phyloP scores from a whole-genome alignment of 2,329 filamentous ascomycete species.

The Aspergillus fructus region DNA sequence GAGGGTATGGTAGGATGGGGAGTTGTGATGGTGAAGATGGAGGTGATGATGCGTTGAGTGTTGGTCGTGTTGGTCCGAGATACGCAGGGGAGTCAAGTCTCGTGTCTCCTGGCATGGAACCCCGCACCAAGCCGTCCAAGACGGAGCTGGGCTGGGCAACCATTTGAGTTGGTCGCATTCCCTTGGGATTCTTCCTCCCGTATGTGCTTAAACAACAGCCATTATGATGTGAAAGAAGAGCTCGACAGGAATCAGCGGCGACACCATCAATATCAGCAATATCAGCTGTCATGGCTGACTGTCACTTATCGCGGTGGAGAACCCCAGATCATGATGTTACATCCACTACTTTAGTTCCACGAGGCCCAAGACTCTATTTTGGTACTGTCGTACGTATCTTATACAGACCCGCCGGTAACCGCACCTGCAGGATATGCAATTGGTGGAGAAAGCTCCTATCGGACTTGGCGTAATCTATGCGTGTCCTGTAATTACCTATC shows the following conservation, averaged over 20 bases:
- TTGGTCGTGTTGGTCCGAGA: neutral
- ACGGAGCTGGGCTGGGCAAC: neutral
- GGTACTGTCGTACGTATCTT: neutral
- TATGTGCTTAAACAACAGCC: no score
- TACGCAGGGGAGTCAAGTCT: neutral
- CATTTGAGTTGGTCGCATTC: no score
- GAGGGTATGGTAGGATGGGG: no score
- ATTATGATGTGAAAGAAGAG: no score
- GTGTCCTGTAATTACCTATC: neutral
- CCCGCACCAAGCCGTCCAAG: neutral
- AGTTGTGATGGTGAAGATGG: neutral
- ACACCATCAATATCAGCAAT: no score
- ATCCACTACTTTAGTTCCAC: slow-evolving; percentile 1
- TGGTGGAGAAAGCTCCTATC: slow-evolving; percentile 5
- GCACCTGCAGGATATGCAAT: neutral
- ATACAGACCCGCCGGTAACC: slow-evolving; percentile 2
- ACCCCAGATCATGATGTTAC: slow-evolving; percentile 10
- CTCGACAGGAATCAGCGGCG: no score
- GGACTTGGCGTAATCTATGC: neutral
- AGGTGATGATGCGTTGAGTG: no score
- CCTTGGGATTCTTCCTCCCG: no score
- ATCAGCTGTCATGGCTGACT: neutral
- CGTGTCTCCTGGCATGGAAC: neutral
- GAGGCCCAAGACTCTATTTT: neutral
- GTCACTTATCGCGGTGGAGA: slow-evolving; percentile 8